Evolutionary conservation across 2,329 filamentous ascomycete species (phyloP), one percentile per base, ranked within the genome.

Genomic region (Mycocentrospora acerina): DNA sequence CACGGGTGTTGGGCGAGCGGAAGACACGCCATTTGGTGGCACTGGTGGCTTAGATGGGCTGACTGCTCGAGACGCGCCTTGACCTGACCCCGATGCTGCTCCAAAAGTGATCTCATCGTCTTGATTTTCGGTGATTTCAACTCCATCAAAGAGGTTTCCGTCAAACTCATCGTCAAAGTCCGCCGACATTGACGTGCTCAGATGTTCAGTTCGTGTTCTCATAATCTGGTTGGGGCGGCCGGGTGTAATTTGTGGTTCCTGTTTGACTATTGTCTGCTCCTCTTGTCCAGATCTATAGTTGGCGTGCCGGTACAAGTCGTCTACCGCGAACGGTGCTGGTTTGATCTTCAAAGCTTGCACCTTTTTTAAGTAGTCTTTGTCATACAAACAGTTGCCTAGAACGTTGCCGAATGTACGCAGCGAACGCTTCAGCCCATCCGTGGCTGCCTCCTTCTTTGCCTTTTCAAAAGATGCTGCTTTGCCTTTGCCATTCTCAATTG

Each of bases 381-480:
- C 93, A 69, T 98, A 97, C 42, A 98, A 83, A 73, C 93, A 98
- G 64, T 97, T 98, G n/a, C 93, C 93, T 37, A 98, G 75, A 12
- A 97, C 86, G 57, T 97, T 97, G 43, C 93, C 93, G 68, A 98
- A 98, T 48, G 83, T 96, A 42, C 91, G 80, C 58, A 98, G 65
- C 1, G 93, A 82, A 51, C 93, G 80, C 70, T 98, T 98, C 62
- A 98, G 65, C 1, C 83, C 93, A 70, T 98, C 93, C 8, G 94
- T 97, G 3, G 90, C 94, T 7, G 89, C 94, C 72, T 97, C 90
- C 67, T 98, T 98, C 74, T 97, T 98, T 1, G 93, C 90, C 70
- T 98, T 98, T 66, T 98, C 93, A 59, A 97, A 98, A 0, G 91
- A 93, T 35, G 88, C 86, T 3, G 90, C 91, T 71, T 98, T 98